Percentiles rank a stretch among this genome's conserved stretches.
phyloP scores from a whole-genome alignment of 2,329 filamentous ascomycete genomes.

The Alternaria arbusti region DNA sequence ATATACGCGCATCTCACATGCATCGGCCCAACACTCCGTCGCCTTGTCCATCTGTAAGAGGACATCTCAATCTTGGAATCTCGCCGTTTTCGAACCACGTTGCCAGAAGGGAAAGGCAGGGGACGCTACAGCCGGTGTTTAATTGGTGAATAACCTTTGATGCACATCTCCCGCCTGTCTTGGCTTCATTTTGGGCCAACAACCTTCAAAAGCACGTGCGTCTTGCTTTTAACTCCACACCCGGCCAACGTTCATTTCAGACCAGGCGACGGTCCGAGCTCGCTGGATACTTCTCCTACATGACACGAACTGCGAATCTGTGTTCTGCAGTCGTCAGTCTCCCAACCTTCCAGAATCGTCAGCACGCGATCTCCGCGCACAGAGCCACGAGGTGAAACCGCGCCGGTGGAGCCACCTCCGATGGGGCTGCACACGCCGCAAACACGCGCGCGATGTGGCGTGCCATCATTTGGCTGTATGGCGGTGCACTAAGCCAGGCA shows the following conservation, averaged over 20 bases:
- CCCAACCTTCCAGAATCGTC: not conserved
- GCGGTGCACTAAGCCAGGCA: not conserved
- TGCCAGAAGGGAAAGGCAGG: not conserved
- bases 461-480: not conserved
- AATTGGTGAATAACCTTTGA: slow-evolving; percentile 1
- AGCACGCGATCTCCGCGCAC: not conserved
- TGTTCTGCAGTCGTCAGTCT: not conserved
- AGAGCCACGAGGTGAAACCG: not conserved
- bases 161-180: slow-evolving; percentile 9
- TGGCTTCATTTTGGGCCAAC: slow-evolving; percentile 5
- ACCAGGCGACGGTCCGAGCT: not conserved
- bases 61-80: not conserved
- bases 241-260: slow-evolving; percentile 3
- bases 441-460: not conserved
- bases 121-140: not conserved
- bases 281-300: slow-evolving; percentile 1
- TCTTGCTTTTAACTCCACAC: slow-evolving; percentile 1
- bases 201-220: slow-evolving; percentile 1
- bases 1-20: not conserved
- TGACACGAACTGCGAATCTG: not conserved
- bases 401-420: not conserved
- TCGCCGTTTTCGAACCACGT: not conserved
- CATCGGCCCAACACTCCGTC: not conserved
- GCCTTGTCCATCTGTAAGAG: not conserved
- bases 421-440: not conserved